Base-by-base conservation (phyloP, 805 yeast genomes). In the Candida coleopterorum region DNA sequence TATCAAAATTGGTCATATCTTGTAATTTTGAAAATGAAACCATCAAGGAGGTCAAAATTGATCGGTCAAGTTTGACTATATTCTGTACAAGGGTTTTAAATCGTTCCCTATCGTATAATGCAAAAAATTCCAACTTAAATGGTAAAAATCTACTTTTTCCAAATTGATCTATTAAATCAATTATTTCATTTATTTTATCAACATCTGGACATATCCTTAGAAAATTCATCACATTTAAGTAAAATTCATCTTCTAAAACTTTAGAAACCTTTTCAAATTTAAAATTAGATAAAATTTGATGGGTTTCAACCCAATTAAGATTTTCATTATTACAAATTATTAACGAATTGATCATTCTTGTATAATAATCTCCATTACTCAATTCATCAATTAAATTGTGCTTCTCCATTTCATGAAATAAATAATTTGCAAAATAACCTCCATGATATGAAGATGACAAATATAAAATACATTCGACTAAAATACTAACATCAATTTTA, bases 21-120 rank as follows among this genome's bases (percentile, higher is more conserved):
- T 53, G 49, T 35, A 52, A 58, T 10, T 26, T 18, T 25, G 60
- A 38, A 32, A 64, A 63, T 6, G 57, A 46, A 14, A 48, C 43
- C 32, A 65, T 57, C 21, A 67, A 45, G 42, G 54, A 55, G 4
- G 66, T 53, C 6, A 65, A 42, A 2, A 66, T 53, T 47, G 53
- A 54, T 17, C 68, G 43, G 20, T 48, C 43, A n/a, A 64, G 41
- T 6, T 67, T 51, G n/a, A 34, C 40, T 12, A 62, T 42, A 22
- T 39, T 33, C 21, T 48, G 45, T 6, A 58, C 41, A 17, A 59
- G 45, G 10, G 17, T 22, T n/a, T 52, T 50, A 34, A 54, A 52
- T 31, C 46, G 29, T 41, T 34, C 18, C 7, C 15, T 20, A 14
- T 25, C 16, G 11, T 29, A 6, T 9, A 11, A 11, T 18, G 26